Percentiles rank a stretch among this genome's conserved stretches.
These are phyloP conservation scores for Pseudogymnoascus sp. DNA, from an alignment of 2,329 filamentous ascomycete genomes.

Conservation along the genomic window DNA sequence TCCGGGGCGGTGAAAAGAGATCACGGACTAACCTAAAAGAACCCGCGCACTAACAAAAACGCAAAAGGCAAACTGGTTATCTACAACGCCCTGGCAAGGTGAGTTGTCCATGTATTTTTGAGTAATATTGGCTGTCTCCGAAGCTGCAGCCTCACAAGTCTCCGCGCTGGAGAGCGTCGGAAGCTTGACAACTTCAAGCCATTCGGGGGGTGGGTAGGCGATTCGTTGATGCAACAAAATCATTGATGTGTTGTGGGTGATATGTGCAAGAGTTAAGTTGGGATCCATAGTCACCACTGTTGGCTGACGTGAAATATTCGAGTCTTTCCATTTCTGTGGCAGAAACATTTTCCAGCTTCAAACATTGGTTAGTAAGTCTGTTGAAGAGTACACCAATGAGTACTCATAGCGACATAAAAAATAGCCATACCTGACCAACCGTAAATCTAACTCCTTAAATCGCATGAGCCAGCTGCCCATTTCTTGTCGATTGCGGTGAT, in stretches of 20 bases:
- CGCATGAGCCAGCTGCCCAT: constrained; percentile 35
- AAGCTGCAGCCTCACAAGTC: constrained; percentile 26
- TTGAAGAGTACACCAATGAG: not conserved
- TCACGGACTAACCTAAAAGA: constrained; percentile 19
- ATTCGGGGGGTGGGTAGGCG: constrained; percentile 24
- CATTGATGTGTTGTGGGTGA: constrained; percentile 30
- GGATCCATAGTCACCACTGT: constrained; percentile 27
- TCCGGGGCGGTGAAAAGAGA: not conserved
- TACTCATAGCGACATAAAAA: not conserved
- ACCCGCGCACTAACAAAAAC: constrained; percentile 26
- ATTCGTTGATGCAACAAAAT: constrained; percentile 29
- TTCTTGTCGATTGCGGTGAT: constrained; percentile 31
- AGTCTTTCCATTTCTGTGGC: constrained; percentile 33
- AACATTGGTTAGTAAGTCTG: not conserved
- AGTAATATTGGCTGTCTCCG: constrained; percentile 26
- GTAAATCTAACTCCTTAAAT: constrained; percentile 39
- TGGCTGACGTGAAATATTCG: constrained; percentile 26
- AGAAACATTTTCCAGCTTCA: constrained; percentile 37
- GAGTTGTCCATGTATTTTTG: constrained; percentile 26
- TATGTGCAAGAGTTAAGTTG: constrained; percentile 29
- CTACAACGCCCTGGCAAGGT: constrained; percentile 14
- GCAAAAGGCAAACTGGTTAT: constrained; percentile 27
- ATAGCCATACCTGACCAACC: constrained; percentile 31
- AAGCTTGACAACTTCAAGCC: constrained; percentile 19
- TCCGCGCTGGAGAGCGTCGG: constrained; percentile 26